Evolutionary conservation across 116 monocot species (phyloP), one percentile per base, ranked within the genome.

Genomic region (Dioscorea cayenensis): DNA sequence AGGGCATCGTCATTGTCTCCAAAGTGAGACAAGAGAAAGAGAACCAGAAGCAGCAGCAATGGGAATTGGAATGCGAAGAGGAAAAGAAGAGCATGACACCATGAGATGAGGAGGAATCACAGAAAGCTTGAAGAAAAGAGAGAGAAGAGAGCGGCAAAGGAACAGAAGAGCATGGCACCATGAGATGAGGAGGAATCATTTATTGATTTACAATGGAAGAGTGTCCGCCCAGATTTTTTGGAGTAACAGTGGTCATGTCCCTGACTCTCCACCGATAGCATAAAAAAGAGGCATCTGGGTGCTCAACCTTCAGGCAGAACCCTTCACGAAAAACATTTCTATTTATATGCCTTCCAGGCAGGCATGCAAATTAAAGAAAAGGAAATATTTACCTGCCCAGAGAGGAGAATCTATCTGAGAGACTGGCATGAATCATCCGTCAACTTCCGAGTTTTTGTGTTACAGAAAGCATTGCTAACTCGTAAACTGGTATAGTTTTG

Each of bases 401-500:
- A 52, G 18, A 16, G 10, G 52, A 52, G 18, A 18, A 52, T 18
- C 6, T 3, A 10, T 3, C 3, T 13, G 1, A 18, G 52, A 16
- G 52, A 52, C 20, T 32, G 5, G 1, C 19, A n/a, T 18, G 55
- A 6, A 55, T 55, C 55, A 55, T 18, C n/a, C 10, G n/a, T 5
- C 55, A n/a, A 18, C 51, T 14, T 51, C 17, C 17, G 9, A 14
- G 1, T 51, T 14, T 17, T 60, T 60, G 20, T 2, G 60, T 14
- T n/a, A 60, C 8, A 6, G 21, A 60, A n/a, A 60, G 20, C 11
- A 11, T 23, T 20, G 36, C 20, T 74, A 62, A 72, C 35, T 64
- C 69, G 37, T 74, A 25, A 43, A 74, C 52, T 14, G 16, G 21
- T 32, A 71, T 71, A 51, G 60, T 71, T 61, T 74, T 22, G 67